Evolutionary conservation across 441 rosid genomes (phyloP), one percentile per base, ranked within the genome.

Genomic region (Cnidoscolus chayamansa): DNA sequence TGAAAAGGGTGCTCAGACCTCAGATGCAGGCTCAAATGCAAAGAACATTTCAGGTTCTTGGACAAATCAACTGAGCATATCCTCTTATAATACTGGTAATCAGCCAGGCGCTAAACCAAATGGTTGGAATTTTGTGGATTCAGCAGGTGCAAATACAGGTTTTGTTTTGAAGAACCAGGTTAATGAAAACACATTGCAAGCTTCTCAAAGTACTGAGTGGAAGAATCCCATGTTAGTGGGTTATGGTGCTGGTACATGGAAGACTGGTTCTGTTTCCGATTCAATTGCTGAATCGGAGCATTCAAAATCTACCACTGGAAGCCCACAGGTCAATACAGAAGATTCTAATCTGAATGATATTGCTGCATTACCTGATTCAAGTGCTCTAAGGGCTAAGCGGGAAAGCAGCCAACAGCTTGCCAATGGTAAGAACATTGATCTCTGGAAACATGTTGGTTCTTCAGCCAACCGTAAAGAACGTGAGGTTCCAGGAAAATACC

Each of bases 41-140:
- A 81, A 78, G 78, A 77, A 73, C 58, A 56, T 68, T 62, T 74
- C 81, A 3, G 77, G 81, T 77, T 54, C 87, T 68, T 82, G 83
- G 83, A 77, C 74, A 66, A 74, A 79, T 71, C 84, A 77, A 57
- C 78, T 71, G 66, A 63, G 72, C 71, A 49, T 65, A 64, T 31
- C 82, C 47, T 32, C 77, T 4, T 72, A 67, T 60, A 58, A 55
- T 76, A 45, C 72, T 17, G 66, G 59, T 72, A 78, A 65, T 63
- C 84, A 65, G 62, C 75, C 63, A 25, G 30, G 61, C 63, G 66
- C 71, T 73, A 71, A 76, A 48, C 74, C 73, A 71, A 84, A 80
- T 57, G 86, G 85, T 76, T 84, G 84, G 88, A 85, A 80, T 74
- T 73, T 77, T 65, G 65, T 76, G 62, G 84, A 83, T 35, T 80